Percentiles rank a stretch among this genome's conserved stretches.
Conservation (phyloP, 2,329 filamentous ascomycete species). For the Ceratocystis papillata region DNA sequence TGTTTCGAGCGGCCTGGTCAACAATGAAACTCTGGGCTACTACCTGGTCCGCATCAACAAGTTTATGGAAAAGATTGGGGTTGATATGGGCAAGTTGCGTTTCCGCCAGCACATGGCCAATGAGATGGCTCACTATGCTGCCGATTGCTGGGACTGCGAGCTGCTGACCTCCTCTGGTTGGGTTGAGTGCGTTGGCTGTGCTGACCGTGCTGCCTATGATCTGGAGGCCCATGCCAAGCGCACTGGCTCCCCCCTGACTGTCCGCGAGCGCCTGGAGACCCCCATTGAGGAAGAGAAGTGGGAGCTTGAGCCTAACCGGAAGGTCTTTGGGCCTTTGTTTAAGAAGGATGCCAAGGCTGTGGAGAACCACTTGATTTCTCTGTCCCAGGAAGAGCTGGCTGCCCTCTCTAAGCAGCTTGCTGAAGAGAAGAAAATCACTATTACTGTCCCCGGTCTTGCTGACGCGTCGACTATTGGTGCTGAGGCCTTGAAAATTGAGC, state of each 20-base stretch:
- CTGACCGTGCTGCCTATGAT: slow-evolving; percentile 91
- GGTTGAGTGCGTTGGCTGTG: slow-evolving; percentile 97
- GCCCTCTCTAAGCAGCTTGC: slow-evolving; percentile 64
- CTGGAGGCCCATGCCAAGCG: slow-evolving; percentile 84
- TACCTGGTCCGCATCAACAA: slow-evolving; percentile 89
- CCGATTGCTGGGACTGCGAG: slow-evolving; percentile 97
- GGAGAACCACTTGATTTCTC: slow-evolving; percentile 63
- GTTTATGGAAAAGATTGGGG: slow-evolving; percentile 79
- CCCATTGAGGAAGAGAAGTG: slow-evolving; percentile 77
- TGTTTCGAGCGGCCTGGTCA: slow-evolving; percentile 69
- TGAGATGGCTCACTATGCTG: slow-evolving; percentile 77
- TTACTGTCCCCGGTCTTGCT: slow-evolving; percentile 58
- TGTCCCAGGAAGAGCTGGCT: slow-evolving; percentile 72
- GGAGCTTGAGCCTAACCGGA: slow-evolving; percentile 80
- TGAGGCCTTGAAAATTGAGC: slow-evolving; percentile 74
- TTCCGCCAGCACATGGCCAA: slow-evolving; percentile 93
- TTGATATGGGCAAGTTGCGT: slow-evolving; percentile 77
- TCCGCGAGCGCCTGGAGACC: slow-evolving; percentile 68
- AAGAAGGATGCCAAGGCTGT: slow-evolving; percentile 88
- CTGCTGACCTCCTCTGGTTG: slow-evolving; percentile 84
- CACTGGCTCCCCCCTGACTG: slow-evolving; percentile 75
- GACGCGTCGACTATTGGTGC: slow-evolving; percentile 66
- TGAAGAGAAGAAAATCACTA: slow-evolving; percentile 60
- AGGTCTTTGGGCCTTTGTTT: slow-evolving; percentile 89
- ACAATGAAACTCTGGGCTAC: slow-evolving; percentile 97